Percentiles rank a stretch among this genome's conserved stretches.
Evolutionary conservation across 2,329 filamentous ascomycete genomes (phyloP).

Genomic region (Trichophyton simii): DNA sequence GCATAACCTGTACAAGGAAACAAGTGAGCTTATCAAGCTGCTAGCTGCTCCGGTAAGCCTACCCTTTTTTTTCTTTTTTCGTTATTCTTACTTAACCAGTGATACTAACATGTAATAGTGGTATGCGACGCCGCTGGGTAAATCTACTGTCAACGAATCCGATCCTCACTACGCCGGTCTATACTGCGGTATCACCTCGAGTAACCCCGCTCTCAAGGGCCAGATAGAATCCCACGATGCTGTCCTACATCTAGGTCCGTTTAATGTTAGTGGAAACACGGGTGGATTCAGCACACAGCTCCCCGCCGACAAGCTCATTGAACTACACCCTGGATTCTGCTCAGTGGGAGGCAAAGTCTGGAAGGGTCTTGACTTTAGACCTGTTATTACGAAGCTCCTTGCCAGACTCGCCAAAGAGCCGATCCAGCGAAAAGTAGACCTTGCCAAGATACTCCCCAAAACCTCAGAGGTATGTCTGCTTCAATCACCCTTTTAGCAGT

Average conservation of each 20-base stretch:
- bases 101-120: conserved; percentile 5
- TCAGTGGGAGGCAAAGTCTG: conserved; percentile 11
- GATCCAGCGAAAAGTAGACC: conserved; percentile 6
- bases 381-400: conserved; percentile 11
- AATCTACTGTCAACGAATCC: conserved; percentile 12
- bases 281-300: conserved; percentile 13
- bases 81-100: not conserved
- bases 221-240: conserved; percentile 9
- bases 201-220: conserved; percentile 2
- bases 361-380: conserved; percentile 12
- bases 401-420: conserved; percentile 8
- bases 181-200: conserved; percentile 10
- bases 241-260: conserved; percentile 11
- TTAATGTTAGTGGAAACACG: conserved; percentile 9
- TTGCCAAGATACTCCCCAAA: conserved; percentile 1
- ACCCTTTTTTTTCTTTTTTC: not conserved
- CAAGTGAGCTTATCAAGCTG: conserved; percentile 10
- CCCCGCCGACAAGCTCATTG: conserved; percentile 8
- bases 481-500: not conserved
- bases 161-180: conserved; percentile 10
- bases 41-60: conserved; percentile 10
- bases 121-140: conserved; percentile 11
- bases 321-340: conserved; percentile 11
- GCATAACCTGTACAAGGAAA: conserved; percentile 7
- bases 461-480: not conserved